Base-by-base conservation (phyloP, 805 yeast genomes). In the Hanseniaspora jakobsenii region DNA sequence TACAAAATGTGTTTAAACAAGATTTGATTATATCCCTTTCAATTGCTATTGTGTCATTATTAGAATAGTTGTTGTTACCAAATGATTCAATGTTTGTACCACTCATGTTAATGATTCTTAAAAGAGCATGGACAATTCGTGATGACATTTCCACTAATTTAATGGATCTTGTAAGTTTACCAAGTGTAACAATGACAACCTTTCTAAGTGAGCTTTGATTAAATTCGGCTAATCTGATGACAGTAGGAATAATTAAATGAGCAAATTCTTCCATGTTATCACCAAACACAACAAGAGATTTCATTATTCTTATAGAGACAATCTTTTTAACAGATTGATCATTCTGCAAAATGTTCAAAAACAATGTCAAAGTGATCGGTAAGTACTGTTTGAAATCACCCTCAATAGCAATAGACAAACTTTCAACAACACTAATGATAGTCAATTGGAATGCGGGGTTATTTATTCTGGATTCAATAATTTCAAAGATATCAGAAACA, bases 321-420 rank as follows among this genome's bases (percentile, higher is more conserved):
- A 71, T 70, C 28, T 73, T 66, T 27, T 75, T 75, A 1, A 70
- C 68, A 0, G 84, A 70, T 47, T 71, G 76, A 48, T 80, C 91
- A 42, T 74, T 75, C 44, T 83, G 93, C 39, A 91, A 66, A 4
- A 84, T 80, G 38, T 78, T 78, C 35, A 91, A 65, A 55, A 91
- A 68, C 32, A 83, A 64, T 0, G 91, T 83, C 32, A 91, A 67
- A 2, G 91, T 74, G 21, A 76, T 76, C 1, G 95, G 82, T 48
- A 91, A 66, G 56, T 80, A 79, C 59, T 78, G 69, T 53, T 85
- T 91, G 65, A 91, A 91, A 56, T 91, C 98, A 6, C 94, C 93
- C 47, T 85, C 94, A 39, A 91, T 65, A 0, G 96, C 86, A 42
- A 72, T 74, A 0, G 95, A 82, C 24, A 91, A 74, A 3, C 86